Conservation (phyloP, 2,329 filamentous ascomycete genomes). For the Colletotrichum truncatum region DNA sequence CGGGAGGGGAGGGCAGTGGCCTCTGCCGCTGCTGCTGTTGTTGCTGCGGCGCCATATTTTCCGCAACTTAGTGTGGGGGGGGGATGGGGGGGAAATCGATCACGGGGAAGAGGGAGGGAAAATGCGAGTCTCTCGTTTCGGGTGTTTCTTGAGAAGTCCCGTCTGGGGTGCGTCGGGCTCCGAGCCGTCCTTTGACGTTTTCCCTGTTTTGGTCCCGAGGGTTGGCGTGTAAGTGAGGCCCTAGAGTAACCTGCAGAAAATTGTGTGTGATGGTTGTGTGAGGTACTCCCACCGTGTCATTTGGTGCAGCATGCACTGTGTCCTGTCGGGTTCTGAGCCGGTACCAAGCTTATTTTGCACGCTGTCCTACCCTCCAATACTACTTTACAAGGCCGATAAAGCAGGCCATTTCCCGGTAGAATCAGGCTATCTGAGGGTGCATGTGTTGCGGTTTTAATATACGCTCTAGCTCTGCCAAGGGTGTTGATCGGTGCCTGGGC, state of each 20-base stretch:
- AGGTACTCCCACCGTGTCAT: conserved; percentile 12
- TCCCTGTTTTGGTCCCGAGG: neutral
- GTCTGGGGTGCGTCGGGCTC: neutral
- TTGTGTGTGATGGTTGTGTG: neutral
- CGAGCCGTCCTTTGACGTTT: neutral
- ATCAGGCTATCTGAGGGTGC: neutral
- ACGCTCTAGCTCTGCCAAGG: neutral
- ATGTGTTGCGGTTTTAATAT: conserved; percentile 8
- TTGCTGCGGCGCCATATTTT: conserved; percentile 11
- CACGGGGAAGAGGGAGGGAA: neutral
- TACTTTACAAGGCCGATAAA: neutral
- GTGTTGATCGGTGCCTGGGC: neutral
- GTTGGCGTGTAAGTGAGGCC: conserved; percentile 26
- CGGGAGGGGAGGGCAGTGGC: conserved; percentile 39
- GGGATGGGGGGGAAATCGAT: neutral
- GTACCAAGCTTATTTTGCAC: conserved; percentile 13
- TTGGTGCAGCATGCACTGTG: neutral
- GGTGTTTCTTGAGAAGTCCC: neutral
- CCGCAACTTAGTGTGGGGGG: neutral
- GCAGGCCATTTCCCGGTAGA: neutral
- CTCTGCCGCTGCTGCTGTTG: conserved; percentile 27
- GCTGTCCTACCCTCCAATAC: conserved; percentile 13
- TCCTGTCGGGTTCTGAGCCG: conserved; percentile 1
- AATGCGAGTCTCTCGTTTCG: neutral
- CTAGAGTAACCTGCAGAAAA: neutral